Evolutionary conservation across 441 rosid species (phyloP).

Genomic region (Arabidopsis lyrata): DNA sequence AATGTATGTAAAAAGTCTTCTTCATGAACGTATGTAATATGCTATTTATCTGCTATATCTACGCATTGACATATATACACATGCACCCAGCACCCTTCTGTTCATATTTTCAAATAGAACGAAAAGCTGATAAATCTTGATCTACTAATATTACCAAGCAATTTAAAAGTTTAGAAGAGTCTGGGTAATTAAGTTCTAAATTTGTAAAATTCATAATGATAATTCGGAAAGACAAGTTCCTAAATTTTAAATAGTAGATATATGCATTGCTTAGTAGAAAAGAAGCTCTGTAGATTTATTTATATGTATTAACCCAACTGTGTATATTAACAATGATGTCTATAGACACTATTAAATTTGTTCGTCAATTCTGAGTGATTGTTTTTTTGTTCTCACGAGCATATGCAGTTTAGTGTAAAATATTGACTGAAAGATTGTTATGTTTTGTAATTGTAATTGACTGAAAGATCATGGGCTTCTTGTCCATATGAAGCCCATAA

Average conservation of each 20-base stretch:
- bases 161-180: background rate
- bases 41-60: background rate
- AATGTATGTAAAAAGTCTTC: constrained; percentile 26
- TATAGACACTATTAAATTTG: background rate
- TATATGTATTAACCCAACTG: background rate
- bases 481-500: constrained; percentile 7
- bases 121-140: background rate
- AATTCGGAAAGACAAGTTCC: background rate
- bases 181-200: background rate
- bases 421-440: background rate
- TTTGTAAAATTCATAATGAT: background rate
- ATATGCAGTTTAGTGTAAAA: too few relatives aligned
- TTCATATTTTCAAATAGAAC: background rate
- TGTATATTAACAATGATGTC: background rate
- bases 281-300: background rate
- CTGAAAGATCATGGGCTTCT: too few relatives aligned
- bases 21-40: constrained; percentile 23
- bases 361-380: background rate
- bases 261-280: background rate
- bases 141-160: background rate
- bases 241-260: background rate
- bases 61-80: background rate
- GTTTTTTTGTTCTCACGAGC: background rate
- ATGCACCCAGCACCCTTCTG: background rate
- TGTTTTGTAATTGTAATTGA: too few relatives aligned